Conservation (phyloP, 2,329 filamentous ascomycete species). For the Calonectria pseudoturangicola region DNA sequence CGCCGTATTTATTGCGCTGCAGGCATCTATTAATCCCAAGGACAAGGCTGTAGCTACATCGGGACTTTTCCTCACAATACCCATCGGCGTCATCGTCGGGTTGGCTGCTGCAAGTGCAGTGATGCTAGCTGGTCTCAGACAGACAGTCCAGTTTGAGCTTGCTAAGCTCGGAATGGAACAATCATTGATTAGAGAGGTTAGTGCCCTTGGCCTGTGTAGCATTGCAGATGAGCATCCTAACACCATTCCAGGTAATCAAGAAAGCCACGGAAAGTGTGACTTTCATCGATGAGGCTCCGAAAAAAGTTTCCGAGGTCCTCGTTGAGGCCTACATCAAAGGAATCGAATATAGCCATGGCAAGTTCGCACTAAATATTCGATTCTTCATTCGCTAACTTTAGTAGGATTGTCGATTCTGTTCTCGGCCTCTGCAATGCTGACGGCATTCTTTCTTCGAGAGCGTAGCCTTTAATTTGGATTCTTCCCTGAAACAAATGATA, state of each 20-base stretch:
- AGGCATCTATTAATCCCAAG: constrained; percentile 61
- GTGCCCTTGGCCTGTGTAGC: background rate
- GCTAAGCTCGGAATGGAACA: constrained; percentile 39
- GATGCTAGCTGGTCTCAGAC: constrained; percentile 44
- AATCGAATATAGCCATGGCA: constrained; percentile 48
- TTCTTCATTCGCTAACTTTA: background rate
- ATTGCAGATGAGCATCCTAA: background rate
- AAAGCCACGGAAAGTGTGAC: constrained; percentile 47
- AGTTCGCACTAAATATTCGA: background rate
- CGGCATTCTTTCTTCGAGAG: constrained; percentile 22
- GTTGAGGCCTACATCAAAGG: constrained; percentile 45
- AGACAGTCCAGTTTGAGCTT: constrained; percentile 39
- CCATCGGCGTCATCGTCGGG: constrained; percentile 62
- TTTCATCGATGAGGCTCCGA: constrained; percentile 45
- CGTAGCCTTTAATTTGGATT: background rate
- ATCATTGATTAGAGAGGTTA: constrained; percentile 36
- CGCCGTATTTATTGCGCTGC: constrained; percentile 65
- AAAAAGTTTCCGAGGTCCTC: constrained; percentile 31
- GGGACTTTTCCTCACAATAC: constrained; percentile 62
- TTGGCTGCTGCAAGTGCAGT: constrained; percentile 62
- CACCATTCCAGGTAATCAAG: constrained; percentile 37
- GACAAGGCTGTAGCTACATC: constrained; percentile 65
- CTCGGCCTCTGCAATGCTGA: constrained; percentile 15
- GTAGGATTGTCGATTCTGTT: constrained; percentile 36
- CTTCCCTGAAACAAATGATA: background rate